A percentile compares a stretch with the other conserved stretches of the same genome.
phyloP scores from a whole-genome alignment of 2,329 filamentous ascomycete genomes.

The Lasiodiplodia hormozganensis region DNA sequence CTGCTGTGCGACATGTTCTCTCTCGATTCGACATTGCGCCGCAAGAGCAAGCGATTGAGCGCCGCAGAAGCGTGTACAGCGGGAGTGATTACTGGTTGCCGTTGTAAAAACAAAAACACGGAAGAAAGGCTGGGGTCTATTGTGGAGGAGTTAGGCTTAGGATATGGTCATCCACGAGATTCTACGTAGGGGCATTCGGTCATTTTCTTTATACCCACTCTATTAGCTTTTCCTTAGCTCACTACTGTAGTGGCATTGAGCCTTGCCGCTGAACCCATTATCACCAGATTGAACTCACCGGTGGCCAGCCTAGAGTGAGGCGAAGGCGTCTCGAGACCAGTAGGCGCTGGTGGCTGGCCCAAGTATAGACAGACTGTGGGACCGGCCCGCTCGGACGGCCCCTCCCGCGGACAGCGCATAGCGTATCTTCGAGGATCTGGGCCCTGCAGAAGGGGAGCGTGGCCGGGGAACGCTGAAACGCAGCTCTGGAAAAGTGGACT shows the following conservation, averaged over 20 bases:
- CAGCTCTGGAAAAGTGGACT: neutral
- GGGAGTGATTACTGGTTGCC: neutral
- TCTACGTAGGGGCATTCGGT: slow-evolving; percentile 18
- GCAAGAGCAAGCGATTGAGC: neutral
- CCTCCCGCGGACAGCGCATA: neutral
- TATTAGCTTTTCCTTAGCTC: neutral
- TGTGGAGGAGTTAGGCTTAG: neutral
- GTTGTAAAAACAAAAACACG: slow-evolving; percentile 6
- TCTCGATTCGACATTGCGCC: neutral
- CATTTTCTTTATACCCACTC: slow-evolving; percentile 25
- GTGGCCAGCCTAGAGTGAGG: neutral
- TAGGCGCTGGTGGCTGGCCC: neutral
- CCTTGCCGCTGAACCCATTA: neutral
- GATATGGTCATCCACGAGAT: neutral
- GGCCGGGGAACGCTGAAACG: neutral
- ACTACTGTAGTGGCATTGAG: neutral
- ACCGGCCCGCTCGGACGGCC: slow-evolving; percentile 22
- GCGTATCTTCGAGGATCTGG: neutral
- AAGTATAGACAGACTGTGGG: slow-evolving; percentile 1
- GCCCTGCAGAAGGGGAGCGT: neutral
- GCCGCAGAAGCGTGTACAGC: slow-evolving; percentile 3
- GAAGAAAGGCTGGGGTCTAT: neutral
- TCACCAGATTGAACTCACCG: neutral
- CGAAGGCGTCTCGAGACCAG: neutral
- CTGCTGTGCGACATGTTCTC: neutral